phyloP scores from a whole-genome alignment of 2,329 filamentous ascomycete genomes.

The Volutella citrinella region DNA sequence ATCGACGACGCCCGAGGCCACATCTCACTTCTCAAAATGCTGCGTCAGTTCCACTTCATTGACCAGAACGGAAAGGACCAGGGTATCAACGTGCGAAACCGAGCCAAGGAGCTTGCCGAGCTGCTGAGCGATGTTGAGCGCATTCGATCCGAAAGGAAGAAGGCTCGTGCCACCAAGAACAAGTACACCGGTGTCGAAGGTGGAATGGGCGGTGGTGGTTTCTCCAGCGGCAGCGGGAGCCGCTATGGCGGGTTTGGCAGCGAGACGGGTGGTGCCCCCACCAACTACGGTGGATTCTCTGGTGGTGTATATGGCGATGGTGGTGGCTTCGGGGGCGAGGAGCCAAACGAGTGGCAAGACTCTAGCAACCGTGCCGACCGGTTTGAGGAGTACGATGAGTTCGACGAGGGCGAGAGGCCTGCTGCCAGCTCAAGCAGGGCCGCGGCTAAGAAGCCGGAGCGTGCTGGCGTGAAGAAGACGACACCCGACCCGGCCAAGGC shows the following conservation, averaged over 20 bases:
- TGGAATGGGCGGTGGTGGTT: constrained; percentile 59
- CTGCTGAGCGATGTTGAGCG: constrained; percentile 89
- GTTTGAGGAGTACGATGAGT: constrained; percentile 97
- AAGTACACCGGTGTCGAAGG: constrained; percentile 96
- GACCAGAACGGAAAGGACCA: constrained; percentile 97
- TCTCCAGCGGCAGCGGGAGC: constrained; percentile 46
- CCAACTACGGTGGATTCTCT: constrained; percentile 58
- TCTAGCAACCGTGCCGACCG: constrained; percentile 60
- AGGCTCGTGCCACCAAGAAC: constrained; percentile 83
- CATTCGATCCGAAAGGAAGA: constrained; percentile 81
- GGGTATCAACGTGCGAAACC: constrained; percentile 94
- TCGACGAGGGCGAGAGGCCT: constrained; percentile 67
- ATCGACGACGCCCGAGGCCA: constrained; percentile 96
- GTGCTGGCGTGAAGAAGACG: constrained; percentile 36
- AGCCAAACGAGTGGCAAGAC: constrained; percentile 69
- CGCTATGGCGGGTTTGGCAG: constrained; percentile 91
- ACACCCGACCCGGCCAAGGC: constrained; percentile 65
- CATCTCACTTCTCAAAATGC: constrained; percentile 94
- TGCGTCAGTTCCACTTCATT: constrained; percentile 97
- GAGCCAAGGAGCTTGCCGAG: constrained; percentile 92
- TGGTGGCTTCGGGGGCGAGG: constrained; percentile 82
- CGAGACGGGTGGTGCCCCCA: constrained; percentile 43
- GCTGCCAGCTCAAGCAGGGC: constrained; percentile 47
- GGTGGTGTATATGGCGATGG: constrained; percentile 91
- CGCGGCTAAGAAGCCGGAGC: constrained; percentile 32